Percentiles rank a stretch among this genome's conserved stretches.
phyloP scores from a whole-genome alignment of 371 early-diverging fungal species.

The Actinomortierella ambigua region DNA sequence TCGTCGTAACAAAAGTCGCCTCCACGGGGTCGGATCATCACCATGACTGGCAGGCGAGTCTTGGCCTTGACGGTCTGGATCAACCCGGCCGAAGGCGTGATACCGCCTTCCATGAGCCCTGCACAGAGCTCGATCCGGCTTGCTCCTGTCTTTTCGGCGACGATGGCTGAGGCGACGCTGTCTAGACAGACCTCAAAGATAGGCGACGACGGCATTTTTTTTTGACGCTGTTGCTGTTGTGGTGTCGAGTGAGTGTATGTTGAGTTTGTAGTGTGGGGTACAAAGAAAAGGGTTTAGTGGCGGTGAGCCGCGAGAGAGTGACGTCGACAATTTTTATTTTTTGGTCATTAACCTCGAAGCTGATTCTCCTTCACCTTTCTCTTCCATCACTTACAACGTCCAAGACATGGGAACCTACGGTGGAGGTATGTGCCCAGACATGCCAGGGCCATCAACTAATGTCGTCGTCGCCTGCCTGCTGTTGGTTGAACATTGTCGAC shows the following conservation, averaged over 20 bases:
- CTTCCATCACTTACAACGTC: neutral
- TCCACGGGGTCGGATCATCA: conserved; percentile 69
- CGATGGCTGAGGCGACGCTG: conserved; percentile 52
- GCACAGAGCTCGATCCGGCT: conserved; percentile 62
- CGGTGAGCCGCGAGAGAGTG: too few species aligned
- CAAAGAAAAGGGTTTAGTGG: too few species aligned
- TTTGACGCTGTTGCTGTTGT: too few species aligned
- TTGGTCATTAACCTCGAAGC: too few species aligned
- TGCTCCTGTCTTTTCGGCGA: conserved; percentile 56
- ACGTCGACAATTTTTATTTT: too few species aligned
- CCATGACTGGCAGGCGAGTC: conserved; percentile 57
- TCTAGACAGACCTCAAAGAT: conserved; percentile 53
- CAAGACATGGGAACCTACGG: conserved; percentile 77
- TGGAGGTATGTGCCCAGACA: conserved; percentile 58
- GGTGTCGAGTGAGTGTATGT: too few species aligned
- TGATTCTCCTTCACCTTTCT: too few species aligned
- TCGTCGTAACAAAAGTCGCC: conserved; percentile 67
- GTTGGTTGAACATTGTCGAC: too few species aligned
- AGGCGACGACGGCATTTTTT: too few species aligned
- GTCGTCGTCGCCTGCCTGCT: too few species aligned
- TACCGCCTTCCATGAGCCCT: conserved; percentile 57
- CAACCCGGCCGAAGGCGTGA: conserved; percentile 50
- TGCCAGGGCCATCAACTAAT: too few species aligned
- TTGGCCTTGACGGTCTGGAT: conserved; percentile 46
- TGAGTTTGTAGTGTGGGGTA: too few species aligned